Evolutionary conservation across 2,329 filamentous ascomycete species (phyloP).

Genomic region (Xylaria sp.): DNA sequence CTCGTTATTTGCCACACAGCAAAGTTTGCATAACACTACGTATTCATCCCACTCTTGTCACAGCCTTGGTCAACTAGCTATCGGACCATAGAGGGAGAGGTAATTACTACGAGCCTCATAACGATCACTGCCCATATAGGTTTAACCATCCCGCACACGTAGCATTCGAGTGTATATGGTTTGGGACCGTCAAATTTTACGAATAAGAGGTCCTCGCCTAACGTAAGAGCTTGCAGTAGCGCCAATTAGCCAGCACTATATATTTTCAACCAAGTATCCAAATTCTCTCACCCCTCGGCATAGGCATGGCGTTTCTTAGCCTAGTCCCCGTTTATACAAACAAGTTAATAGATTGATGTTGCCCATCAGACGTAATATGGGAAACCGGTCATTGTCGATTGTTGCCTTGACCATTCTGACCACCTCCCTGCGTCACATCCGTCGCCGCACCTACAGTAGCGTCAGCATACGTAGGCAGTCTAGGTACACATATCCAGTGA

Average conservation of each 20-base stretch:
- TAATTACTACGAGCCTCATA: not conserved
- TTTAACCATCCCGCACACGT: not conserved
- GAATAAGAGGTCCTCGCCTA: not conserved
- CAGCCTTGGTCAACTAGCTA: not conserved
- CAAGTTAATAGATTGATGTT: not conserved
- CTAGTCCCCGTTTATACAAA: not conserved
- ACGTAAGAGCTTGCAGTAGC: slow-evolving; percentile 24
- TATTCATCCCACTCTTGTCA: too few relatives aligned
- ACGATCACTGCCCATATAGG: slow-evolving; percentile 21
- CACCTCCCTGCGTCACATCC: slow-evolving; percentile 12
- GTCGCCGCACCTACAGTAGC: slow-evolving; percentile 1
- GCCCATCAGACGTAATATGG: not conserved
- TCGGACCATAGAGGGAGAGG: not conserved
- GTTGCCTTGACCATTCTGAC: slow-evolving; percentile 11
- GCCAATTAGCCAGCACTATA: not conserved
- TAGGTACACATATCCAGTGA: not conserved
- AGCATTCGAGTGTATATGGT: slow-evolving; percentile 1
- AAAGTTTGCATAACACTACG: too few relatives aligned
- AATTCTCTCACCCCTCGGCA: slow-evolving; percentile 9
- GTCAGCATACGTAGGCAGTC: not conserved
- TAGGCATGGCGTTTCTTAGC: not conserved
- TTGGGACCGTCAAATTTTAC: slow-evolving; percentile 2
- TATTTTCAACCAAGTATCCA: not conserved
- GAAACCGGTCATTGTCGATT: slow-evolving; percentile 5
- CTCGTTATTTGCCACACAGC: too few relatives aligned